A percentile compares a stretch with the other conserved stretches of the same genome.
phyloP scores from a whole-genome alignment of 2,329 filamentous ascomycete species.

The Beauveria varroae region DNA sequence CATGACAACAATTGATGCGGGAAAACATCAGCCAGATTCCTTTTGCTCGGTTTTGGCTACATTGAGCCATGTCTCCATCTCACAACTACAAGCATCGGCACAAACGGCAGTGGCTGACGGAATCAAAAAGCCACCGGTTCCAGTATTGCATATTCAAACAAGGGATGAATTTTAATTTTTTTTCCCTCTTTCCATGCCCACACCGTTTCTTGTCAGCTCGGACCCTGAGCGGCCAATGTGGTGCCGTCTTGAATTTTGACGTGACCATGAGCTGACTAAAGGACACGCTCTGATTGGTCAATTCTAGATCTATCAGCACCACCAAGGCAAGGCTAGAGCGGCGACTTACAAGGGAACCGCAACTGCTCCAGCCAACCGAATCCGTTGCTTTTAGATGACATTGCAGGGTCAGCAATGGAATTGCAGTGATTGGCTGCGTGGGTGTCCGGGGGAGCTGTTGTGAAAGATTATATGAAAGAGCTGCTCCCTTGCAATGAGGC shows the following conservation, averaged over 20 bases:
- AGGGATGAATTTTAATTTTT: background rate
- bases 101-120: slow-evolving; percentile 3
- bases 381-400: slow-evolving; percentile 3
- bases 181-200: background rate
- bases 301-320: background rate
- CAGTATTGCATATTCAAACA: background rate
- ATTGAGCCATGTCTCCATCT: background rate
- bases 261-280: slow-evolving; percentile 24
- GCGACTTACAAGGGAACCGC: background rate
- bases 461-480: slow-evolving; percentile 7
- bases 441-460: background rate
- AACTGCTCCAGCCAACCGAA: slow-evolving; percentile 7
- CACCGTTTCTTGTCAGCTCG: background rate
- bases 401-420: slow-evolving; percentile 3
- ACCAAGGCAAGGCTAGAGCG: background rate
- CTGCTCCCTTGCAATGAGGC: background rate
- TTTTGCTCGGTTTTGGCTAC: no score
- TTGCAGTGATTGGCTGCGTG: slow-evolving; percentile 1
- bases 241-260: background rate
- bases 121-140: background rate
- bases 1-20: background rate
- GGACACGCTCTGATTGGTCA: slow-evolving; percentile 22
- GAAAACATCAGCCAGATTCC: background rate
- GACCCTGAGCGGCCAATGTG: background rate
- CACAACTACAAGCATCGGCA: background rate